Conservation (phyloP, 1,284 basidiomycete genomes). For the Ceratobasidium sp. region DNA sequence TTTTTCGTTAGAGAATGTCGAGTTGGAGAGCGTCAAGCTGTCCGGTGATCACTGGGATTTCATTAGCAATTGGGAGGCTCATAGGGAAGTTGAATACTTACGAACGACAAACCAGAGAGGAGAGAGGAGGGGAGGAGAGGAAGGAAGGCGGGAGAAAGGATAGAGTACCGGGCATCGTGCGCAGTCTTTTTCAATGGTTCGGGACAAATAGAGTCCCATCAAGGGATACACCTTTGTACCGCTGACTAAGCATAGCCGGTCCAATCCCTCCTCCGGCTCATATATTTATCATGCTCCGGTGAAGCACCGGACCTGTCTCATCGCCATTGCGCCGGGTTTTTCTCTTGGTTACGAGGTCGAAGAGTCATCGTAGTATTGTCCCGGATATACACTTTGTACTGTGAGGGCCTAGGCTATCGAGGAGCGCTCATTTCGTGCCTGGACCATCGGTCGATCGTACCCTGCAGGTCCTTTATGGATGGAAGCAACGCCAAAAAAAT, state of each 20-base stretch:
- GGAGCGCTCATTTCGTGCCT: too few relatives aligned
- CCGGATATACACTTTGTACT: too few relatives aligned
- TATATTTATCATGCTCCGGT: conserved; percentile 13
- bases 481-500: too few relatives aligned
- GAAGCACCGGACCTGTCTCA: neutral
- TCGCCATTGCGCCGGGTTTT: too few relatives aligned
- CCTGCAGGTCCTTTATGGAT: too few relatives aligned
- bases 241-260: conserved; percentile 12
- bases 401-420: too few relatives aligned
- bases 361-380: too few relatives aligned
- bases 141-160: neutral
- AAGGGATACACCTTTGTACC: neutral
- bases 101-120: conserved; percentile 17
- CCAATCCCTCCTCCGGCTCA: neutral
- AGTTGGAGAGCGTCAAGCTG: conserved; percentile 44
- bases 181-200: conserved; percentile 29
- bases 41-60: neutral
- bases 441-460: too few relatives aligned
- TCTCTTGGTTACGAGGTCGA: too few relatives aligned
- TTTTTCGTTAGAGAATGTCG: conserved; percentile 35
- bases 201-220: conserved; percentile 3
- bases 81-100: neutral
- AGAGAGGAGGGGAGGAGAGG: conserved; percentile 12
- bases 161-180: neutral
- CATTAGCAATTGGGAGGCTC: neutral